A percentile compares a stretch with the other conserved stretches of the same genome.
Conservation (phyloP, 192 early-diverging fungal genomes). For the Neocallimastix lanati region DNA sequence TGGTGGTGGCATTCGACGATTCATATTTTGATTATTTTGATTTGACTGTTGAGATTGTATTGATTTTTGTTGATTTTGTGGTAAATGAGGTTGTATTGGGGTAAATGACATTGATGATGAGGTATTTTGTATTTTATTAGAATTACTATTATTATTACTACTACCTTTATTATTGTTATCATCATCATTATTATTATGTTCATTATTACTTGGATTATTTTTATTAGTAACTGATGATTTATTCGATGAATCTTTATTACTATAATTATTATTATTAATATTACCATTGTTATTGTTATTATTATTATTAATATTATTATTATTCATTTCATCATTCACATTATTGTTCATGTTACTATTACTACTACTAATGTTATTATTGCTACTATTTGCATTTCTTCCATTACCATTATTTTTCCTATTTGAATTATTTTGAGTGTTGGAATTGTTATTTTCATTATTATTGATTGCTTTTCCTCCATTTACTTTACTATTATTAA, state of each 20-base stretch:
- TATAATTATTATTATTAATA: background rate
- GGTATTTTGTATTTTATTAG: background rate
- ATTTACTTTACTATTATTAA: background rate
- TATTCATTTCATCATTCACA: background rate
- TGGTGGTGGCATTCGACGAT: background rate
- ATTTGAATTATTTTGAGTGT: background rate
- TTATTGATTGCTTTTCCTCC: too few species aligned
- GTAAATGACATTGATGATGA: background rate
- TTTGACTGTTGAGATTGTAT: background rate
- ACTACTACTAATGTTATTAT: background rate
- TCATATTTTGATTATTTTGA: background rate
- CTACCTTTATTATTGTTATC: too few species aligned
- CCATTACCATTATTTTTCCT: background rate
- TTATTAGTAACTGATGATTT: too few species aligned
- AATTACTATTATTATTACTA: too few species aligned
- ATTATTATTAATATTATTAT: background rate
- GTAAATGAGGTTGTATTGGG: background rate
- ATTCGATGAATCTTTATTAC: background rate
- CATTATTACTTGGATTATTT: too few species aligned
- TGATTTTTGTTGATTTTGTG: too few species aligned
- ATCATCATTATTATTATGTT: too few species aligned
- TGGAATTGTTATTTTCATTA: background rate
- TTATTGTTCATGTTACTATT: too few species aligned
- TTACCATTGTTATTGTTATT: background rate
- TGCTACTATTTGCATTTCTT: background rate